These are phyloP conservation scores for Cladorrhinum sp. DNA, from an alignment of 2,329 filamentous ascomycete species.

Conservation along the genomic window DNA sequence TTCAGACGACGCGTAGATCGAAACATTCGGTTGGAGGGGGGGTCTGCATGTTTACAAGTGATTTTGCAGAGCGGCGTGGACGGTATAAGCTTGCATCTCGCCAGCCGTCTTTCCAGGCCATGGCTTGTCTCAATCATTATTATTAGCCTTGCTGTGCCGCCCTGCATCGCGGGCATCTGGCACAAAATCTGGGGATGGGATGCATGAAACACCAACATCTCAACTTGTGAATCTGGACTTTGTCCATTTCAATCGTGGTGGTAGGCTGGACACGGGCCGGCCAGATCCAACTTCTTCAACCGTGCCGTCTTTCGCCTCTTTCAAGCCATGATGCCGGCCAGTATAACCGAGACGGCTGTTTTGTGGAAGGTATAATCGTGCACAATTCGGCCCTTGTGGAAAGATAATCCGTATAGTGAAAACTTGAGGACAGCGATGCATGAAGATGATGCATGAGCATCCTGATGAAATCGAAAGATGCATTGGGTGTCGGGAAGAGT, in stretches of 20 bases:
- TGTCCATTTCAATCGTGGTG: constrained; percentile 12
- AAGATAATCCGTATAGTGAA: neutral
- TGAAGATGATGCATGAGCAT: neutral
- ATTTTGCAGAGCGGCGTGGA: neutral
- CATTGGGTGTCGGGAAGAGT: too few species aligned
- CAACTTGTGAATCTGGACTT: constrained; percentile 2
- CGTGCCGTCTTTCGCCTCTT: constrained; percentile 26
- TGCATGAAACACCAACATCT: constrained; percentile 19
- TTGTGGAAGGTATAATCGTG: constrained; percentile 1
- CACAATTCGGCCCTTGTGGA: neutral
- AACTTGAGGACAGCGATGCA: neutral
- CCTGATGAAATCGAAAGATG: neutral
- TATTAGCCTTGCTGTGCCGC: constrained; percentile 17
- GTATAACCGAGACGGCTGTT: constrained; percentile 30
- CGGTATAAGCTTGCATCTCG: neutral
- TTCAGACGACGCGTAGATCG: neutral
- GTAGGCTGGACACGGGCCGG: constrained; percentile 20
- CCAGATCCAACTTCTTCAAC: constrained; percentile 18
- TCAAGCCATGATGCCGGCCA: constrained; percentile 21
- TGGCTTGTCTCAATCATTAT: constrained; percentile 5
- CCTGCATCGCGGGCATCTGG: neutral
- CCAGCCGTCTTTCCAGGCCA: constrained; percentile 4
- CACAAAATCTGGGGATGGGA: neutral
- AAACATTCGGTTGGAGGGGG: neutral
- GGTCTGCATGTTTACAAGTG: neutral